Base-by-base conservation (phyloP, 352 stramenopile genomes). In the Pilasporangium apinafurcum region DNA sequence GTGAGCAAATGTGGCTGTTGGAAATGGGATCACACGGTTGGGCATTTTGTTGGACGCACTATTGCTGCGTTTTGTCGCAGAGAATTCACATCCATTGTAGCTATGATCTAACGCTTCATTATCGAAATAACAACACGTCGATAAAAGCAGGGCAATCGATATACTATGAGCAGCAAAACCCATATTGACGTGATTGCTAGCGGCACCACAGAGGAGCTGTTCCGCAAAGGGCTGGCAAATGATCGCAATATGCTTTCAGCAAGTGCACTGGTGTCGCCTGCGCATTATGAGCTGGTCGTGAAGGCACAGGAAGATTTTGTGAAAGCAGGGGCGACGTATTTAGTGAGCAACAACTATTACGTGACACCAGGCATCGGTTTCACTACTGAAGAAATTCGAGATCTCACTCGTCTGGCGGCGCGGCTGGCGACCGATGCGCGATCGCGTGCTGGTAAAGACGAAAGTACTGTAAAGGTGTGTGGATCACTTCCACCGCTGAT, bases 221-320 rank as follows among this genome's bases (percentile, higher is more conserved):
- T 96, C 56, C 68, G 65, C 38, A 64, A 56, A 12, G 84, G 84
- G 0, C 58, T 96, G 27, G 66, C 77, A 0, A 93, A 97, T 48
- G 85, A 96, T 62, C 79, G 86, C 41, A 95, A 92, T 64, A 92
- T 93, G 53, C 86, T 91, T 55, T 92, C 83, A 33, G 87, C 90
- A 1, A 87, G 70, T 47, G 87, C 86, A 21, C 49, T 97, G 18
- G 65, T 87, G 24, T 53, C 83, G 16, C 27, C 45, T 5, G 30
- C 83, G 34, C 79, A 86, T 59, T 74, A 96, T 54, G 51, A 65
- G 8, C 60, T 77, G 14, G 56, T 97, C 0, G 43, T 77, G 43
- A 37, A 84, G 8, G 80, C 81, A 16, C 75, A 96, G 40, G 45
- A 65, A 36, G 75, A 64, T 2, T 96, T 91, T 49, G 45, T 97